Conservation (phyloP, 495 filamentous ascomycete species). For the Aspergillus cavernicola region DNA sequence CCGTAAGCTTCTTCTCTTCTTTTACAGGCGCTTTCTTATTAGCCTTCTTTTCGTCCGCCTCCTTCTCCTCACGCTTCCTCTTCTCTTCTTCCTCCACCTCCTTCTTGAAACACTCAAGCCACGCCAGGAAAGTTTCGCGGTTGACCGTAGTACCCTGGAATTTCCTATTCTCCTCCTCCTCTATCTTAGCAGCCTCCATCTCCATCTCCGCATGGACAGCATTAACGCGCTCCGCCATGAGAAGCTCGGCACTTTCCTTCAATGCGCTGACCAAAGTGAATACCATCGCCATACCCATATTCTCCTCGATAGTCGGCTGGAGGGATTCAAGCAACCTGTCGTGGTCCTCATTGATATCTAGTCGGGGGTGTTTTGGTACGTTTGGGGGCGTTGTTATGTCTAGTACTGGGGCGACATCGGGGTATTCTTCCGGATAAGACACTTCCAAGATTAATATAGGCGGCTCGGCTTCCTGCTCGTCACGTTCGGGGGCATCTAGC, state of each 20-base stretch:
- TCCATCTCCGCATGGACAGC: slow-evolving; percentile 60
- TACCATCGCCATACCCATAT: slow-evolving; percentile 96
- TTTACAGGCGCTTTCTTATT: slow-evolving; percentile 51
- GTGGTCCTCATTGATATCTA: slow-evolving; percentile 67
- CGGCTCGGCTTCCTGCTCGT: slow-evolving; percentile 47
- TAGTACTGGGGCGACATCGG: slow-evolving; percentile 76
- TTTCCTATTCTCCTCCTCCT: slow-evolving; percentile 92
- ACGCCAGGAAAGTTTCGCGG: slow-evolving; percentile 74
- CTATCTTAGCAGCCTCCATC: slow-evolving; percentile 60
- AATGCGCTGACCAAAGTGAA: slow-evolving; percentile 83
- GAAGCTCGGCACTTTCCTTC: slow-evolving; percentile 80
- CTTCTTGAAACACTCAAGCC: slow-evolving; percentile 72
- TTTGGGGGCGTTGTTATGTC: slow-evolving; percentile 70
- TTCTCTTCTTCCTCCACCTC: slow-evolving; percentile 71
- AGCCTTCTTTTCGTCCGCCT: slow-evolving; percentile 70
- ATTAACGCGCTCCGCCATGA: slow-evolving; percentile 66
- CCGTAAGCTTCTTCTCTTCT: slow-evolving; percentile 67
- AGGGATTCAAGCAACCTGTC: slow-evolving; percentile 64
- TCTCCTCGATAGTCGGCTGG: slow-evolving; percentile 73
- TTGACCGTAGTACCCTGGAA: slow-evolving; percentile 92
- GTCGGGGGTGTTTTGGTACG: slow-evolving; percentile 58
- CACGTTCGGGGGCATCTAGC: slow-evolving; percentile 67
- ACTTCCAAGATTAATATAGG: slow-evolving; percentile 72
- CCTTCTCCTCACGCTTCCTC: slow-evolving; percentile 63
- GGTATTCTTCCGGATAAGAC: slow-evolving; percentile 80